Evolutionary conservation across 1,139 yeast species (phyloP).

Genomic region (Debaryomyces nepalensis): DNA sequence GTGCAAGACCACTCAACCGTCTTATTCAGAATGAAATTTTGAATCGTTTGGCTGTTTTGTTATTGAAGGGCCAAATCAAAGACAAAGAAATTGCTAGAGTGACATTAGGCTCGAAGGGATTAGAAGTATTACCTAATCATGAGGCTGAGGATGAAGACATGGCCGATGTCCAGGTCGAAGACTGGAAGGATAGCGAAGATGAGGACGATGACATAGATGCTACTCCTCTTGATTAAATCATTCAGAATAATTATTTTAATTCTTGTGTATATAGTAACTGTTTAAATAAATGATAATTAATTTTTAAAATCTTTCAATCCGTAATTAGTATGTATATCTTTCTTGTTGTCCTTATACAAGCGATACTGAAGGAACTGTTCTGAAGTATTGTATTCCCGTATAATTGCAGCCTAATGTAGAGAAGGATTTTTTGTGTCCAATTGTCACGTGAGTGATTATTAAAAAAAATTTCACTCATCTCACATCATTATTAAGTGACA

Average conservation of each 20-base stretch:
- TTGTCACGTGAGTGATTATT: constrained; percentile 7
- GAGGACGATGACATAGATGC: constrained; percentile 47
- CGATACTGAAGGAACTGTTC: no score
- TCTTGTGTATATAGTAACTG: neutral
- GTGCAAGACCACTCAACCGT: constrained; percentile 97
- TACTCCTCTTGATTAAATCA: constrained; percentile 4
- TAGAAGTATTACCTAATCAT: constrained; percentile 86
- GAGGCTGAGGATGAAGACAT: constrained; percentile 63
- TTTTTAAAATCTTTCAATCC: no score
- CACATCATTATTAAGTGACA: neutral
- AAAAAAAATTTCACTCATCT: constrained; percentile 13
- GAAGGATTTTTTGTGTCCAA: constrained; percentile 4
- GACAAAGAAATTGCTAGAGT: constrained; percentile 86
- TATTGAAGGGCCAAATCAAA: constrained; percentile 81
- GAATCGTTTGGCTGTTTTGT: constrained; percentile 84
- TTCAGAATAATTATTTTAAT: neutral
- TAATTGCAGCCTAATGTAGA: constrained; percentile 5
- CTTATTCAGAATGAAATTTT: constrained; percentile 86
- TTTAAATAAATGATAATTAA: no score
- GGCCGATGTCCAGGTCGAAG: constrained; percentile 57
- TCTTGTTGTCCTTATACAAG: no score
- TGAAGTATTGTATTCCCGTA: no score
- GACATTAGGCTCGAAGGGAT: constrained; percentile 61
- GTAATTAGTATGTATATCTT: no score
- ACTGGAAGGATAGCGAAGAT: constrained; percentile 59